Base-by-base conservation (phyloP, 1,284 basidiomycete species). In the Stygiomarasmius scandens region DNA sequence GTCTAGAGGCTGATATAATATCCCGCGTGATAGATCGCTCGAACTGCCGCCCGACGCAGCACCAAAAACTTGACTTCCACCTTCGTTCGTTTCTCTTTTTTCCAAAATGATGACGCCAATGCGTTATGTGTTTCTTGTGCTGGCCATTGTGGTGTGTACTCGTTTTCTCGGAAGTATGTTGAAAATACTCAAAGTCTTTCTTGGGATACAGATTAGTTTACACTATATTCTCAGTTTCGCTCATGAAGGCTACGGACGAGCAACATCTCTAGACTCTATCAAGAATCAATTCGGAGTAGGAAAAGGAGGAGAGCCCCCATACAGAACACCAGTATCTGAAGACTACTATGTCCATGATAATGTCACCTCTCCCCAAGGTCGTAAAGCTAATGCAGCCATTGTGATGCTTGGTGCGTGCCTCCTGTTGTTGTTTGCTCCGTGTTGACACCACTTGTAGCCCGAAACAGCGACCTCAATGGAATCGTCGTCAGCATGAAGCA, bases 321-420 rank as follows among this genome's bases (percentile, higher is more conserved):
- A 87, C 69, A 83, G 79, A 69, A 74, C 71, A 46, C 73, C 74
- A 22, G 71, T 86, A 9, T 77, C 84, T 19, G 82, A 83, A 2
- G 78, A 84, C 32, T 87, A 87, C 67, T 85, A 83, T 67, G 64
- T 75, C 54, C 68, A 72, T 25, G 55, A 70, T n/a, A 76, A 81
- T 51, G 60, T 64, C 36, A 55, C 69, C 2, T 65, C 71, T 38
- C 69, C 71, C 0, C 75, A 74, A 27, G 74, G 72, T 16, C 77
- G 84, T 52, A 89, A 83, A 67, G 93, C 92, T 4, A 95, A 94
- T 69, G 94, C 94, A 22, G 87, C 85, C 2, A 92, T 95, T 67
- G 92, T 95, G 41, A 82, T 95, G 58, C 82, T 96, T 41, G 79
- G 79, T 80, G 49, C 12, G 71, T 60, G 19, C 38, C 36, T n/a